Percentiles rank a stretch among this genome's conserved stretches.
phyloP scores from a whole-genome alignment of 2,329 filamentous ascomycete species.

The Fusarium anthophilum region DNA sequence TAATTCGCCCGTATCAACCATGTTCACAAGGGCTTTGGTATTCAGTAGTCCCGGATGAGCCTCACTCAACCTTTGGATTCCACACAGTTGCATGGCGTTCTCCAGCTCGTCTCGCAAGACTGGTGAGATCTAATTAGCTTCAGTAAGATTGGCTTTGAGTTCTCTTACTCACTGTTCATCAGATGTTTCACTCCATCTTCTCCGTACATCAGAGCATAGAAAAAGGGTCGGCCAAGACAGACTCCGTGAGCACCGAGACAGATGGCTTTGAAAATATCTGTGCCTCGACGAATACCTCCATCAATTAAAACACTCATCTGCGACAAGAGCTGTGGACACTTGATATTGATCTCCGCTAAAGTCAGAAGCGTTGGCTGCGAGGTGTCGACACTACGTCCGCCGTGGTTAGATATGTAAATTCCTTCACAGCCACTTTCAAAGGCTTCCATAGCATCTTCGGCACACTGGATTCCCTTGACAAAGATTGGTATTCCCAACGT shows the following conservation, averaged over 20 bases:
- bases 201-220: not conserved
- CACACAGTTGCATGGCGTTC: not conserved
- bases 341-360: not conserved
- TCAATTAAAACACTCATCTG: accelerated
- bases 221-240: not conserved
- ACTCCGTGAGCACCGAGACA: not conserved
- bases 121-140: accelerated
- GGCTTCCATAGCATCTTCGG: accelerated
- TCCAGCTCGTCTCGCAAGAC: not conserved
- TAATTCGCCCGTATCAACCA: not conserved
- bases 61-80: accelerated
- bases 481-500: accelerated
- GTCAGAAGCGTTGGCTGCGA: not conserved
- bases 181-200: not conserved
- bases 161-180: not conserved
- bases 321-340: accelerated
- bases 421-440: not conserved
- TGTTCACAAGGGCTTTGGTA: not conserved
- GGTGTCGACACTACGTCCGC: accelerated
- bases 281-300: not conserved
- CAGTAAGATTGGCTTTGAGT: accelerated
- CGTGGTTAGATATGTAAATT: not conserved
- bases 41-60: not conserved
- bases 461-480: accelerated
- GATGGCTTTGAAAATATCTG: not conserved